Evolutionary conservation across 176 grass and related monocot genomes (phyloP), one percentile per base, ranked within the genome.

Genomic region (Lolium multiflorum): DNA sequence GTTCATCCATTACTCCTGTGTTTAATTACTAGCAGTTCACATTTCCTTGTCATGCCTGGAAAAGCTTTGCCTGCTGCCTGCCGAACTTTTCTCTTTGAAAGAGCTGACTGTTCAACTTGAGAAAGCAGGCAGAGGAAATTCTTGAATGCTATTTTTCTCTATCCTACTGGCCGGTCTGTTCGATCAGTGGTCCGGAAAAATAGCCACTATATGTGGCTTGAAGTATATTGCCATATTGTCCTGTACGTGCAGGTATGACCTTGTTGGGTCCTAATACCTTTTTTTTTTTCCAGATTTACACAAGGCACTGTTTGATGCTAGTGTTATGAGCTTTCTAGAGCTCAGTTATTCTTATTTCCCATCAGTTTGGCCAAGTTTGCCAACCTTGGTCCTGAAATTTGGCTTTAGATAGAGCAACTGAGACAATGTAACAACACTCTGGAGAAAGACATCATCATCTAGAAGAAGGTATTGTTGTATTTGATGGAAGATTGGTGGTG

Each of bases 11-110:
- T 75, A 18, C 28, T 75, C 24, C 3, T 17, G 15, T 55, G 51
- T 1, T 5, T 18, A 55, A 55, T 16, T 56, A 7, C 0, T 26
- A 52, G 77, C 62, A 46, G 74, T 56, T 55, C 26, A 62, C 58
- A 64, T 80, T 17, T 80, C 8, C 14, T 64, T 80, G 22, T 28
- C 78, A 80, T 48, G 59, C 78, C 28, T 26, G 6, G 22, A 65
- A 63, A 66, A 49, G 39, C 0, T 48, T 11, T 80, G 4, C 39
- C 8, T 80, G n/a, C 9, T 49, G 39, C 6, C 57, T 16, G 58
- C 11, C 18, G 22, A 79, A 25, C 38, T 61, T 65, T 31, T 2
- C 31, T 31, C 2, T 35, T 65, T 35, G 25, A 35, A 13, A 65
- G 62, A 3, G 13, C 2, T 26, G 38, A 25, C 56, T 41, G 38